Evolutionary conservation across 148 eudicot genomes (phyloP), one percentile per base, ranked within the genome.

Genomic region (Vaccinium darrowii): DNA sequence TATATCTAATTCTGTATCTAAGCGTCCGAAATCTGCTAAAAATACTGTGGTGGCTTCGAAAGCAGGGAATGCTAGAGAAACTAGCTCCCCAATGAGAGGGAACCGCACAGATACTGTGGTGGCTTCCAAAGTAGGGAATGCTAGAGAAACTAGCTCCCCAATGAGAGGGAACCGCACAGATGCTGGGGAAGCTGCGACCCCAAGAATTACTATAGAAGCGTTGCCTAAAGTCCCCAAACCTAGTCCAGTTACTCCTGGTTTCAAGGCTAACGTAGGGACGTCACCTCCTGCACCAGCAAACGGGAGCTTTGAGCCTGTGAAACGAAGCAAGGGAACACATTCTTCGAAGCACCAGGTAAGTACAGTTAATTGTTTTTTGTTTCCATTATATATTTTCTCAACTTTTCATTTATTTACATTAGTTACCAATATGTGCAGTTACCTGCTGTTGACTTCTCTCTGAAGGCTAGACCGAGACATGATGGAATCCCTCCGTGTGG

Each of bases 101-200:
- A 90, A 79, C 83, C 89, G 91, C 74, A 84, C 87, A 81, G 91
- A 90, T 82, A 53, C 83, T 50, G 85, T 33, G 36, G 87, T 86
- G 91, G 88, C 93, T 86, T 83, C 88, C 67, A 97, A 88, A 88
- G 98, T 94, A 89, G 97, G 98, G 83, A 97, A 90, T 87, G 84
- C 82, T 85, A 90, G 99, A 90, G 99, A 95, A 87, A 91, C 84
- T 82, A 91, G 95, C 88, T 97, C 99, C 65, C 99, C 99, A 1
- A 84, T 95, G 94, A 92, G 99, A 92, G 89, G 90, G 74, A 90
- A 79, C 83, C 89, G 91, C 74, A 83, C 87, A 81, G 91, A 90
- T 82, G 58, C 84, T 50, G 85, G 85, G 36, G 86, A 85, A 77
- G 81, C 71, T 36, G 76, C 72, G 88, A 84, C 30, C 78, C 94